Conservation (phyloP, 192 early-diverging fungal genomes). For the Coemansia brasiliensis region DNA sequence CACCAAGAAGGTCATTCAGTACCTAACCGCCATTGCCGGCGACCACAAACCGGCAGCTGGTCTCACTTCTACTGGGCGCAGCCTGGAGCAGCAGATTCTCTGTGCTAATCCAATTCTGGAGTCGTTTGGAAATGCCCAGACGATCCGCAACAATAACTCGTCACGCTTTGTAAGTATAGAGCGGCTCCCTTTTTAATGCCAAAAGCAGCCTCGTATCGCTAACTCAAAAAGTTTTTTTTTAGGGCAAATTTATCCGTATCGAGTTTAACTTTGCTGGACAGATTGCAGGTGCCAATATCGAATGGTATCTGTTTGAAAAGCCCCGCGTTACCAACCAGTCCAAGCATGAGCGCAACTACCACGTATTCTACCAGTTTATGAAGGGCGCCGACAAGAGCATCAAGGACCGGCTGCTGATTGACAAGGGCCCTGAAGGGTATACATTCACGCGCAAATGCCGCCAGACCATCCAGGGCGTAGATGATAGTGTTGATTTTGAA, state of each 20-base stretch:
- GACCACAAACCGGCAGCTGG: constrained; percentile 51
- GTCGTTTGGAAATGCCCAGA: constrained; percentile 98
- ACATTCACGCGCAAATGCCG: constrained; percentile 80
- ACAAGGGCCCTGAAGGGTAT: constrained; percentile 76
- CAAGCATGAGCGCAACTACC: constrained; percentile 91
- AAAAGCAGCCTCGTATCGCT: not conserved
- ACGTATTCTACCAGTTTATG: constrained; percentile 98
- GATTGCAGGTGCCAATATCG: constrained; percentile 95
- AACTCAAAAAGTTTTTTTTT: not conserved
- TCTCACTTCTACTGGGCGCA: constrained; percentile 43
- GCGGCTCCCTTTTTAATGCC: not conserved
- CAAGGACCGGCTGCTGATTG: constrained; percentile 77
- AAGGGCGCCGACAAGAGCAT: constrained; percentile 74
- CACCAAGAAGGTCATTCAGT: constrained; percentile 99
- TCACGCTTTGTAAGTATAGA: constrained; percentile 78
- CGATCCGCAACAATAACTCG: constrained; percentile 98
- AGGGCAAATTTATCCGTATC: constrained; percentile 97
- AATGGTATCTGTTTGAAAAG: constrained; percentile 97
- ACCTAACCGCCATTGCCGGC: constrained; percentile 86
- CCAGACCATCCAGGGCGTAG: constrained; percentile 89
- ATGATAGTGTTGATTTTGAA: constrained; percentile 83
- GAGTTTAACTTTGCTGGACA: constrained; percentile 86
- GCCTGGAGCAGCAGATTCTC: constrained; percentile 88
- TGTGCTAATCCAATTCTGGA: constrained; percentile 97
- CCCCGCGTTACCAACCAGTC: constrained; percentile 94